Base-by-base conservation (phyloP, 164 flowering plant genomes). In the Kalanchoe fedtschenkoi region DNA sequence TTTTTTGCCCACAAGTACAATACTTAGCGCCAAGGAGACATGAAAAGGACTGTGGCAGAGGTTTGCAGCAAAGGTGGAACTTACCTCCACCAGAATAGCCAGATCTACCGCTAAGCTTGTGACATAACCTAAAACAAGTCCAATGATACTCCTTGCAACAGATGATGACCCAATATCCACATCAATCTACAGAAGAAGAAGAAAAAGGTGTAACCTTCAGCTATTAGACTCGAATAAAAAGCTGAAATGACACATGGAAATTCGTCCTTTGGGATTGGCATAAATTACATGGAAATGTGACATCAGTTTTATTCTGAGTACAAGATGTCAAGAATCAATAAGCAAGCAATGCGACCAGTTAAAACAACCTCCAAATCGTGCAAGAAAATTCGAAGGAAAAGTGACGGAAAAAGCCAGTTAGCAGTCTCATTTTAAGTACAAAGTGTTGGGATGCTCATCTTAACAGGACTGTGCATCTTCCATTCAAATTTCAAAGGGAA, bases 111-210 rank as follows among this genome's bases (percentile, higher is more conserved):
- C 95, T 39, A 95, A 61, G 79, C 96, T 90, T 37, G 99, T 95
- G 59, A 95, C 88, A 63, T 88, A 90, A 76, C 97, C 96, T 57
- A 95, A 88, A 64, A 95, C 99, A 65, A 90, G 86, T 53, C 95
- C 79, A 42, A 90, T 80, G 66, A 90, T 85, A 63, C 97, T 75
- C 71, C 78, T 85, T 35, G 99, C 99, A 41, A 95, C 99, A 54
- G 99, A 83, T 51, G 99, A 95, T 62, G 97, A 95, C 66, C 99
- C 96, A 72, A 95, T 90, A 80, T 95, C 97, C 62, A 95, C 96
- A 78, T 88, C 99, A 70, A 95, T 82, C 97, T 93, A 87, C 74
- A 77, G 32, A 55, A 24, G 8, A 46, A 10, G 42, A 47, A 51
- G 14, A 2, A n/a, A n/a, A n/a, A n/a, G n/a, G n/a, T 15, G 46